These are phyloP conservation scores for Viola pubescens DNA, from an alignment of 441 rosid species.

Conservation along the genomic window DNA sequence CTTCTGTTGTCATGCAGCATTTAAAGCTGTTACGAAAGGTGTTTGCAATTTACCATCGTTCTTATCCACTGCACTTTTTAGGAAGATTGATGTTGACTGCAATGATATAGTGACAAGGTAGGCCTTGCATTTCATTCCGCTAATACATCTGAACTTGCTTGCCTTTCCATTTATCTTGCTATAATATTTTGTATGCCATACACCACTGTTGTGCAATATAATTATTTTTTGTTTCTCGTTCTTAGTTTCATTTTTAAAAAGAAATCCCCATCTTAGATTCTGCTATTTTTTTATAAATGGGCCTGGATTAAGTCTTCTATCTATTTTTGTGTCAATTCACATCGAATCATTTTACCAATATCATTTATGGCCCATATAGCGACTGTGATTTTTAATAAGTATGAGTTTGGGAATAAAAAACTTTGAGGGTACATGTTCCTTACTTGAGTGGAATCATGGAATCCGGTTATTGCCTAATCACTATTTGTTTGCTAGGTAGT, in stretches of 20 bases:
- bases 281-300: no score
- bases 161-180: neutral
- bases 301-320: no score
- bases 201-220: neutral
- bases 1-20: constrained; percentile 40
- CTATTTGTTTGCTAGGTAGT: constrained; percentile 8
- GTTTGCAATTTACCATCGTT: constrained; percentile 92
- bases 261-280: no score
- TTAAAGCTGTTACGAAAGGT: constrained; percentile 64
- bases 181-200: neutral
- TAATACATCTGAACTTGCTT: neutral
- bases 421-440: no score
- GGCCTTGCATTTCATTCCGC: constrained; percentile 12
- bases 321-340: no score
- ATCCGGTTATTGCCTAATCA: no score
- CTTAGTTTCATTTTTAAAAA: no score
- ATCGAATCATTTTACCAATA: no score
- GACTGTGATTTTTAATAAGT: no score
- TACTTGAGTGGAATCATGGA: no score
- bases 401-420: no score
- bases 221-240: neutral
- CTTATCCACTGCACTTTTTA: constrained; percentile 67
- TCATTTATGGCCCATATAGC: no score
- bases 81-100: constrained; percentile 57
- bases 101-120: constrained; percentile 70